These are phyloP conservation scores for Raffaelea albimanens DNA, from an alignment of 2,329 filamentous ascomycete species.

Conservation along the genomic window DNA sequence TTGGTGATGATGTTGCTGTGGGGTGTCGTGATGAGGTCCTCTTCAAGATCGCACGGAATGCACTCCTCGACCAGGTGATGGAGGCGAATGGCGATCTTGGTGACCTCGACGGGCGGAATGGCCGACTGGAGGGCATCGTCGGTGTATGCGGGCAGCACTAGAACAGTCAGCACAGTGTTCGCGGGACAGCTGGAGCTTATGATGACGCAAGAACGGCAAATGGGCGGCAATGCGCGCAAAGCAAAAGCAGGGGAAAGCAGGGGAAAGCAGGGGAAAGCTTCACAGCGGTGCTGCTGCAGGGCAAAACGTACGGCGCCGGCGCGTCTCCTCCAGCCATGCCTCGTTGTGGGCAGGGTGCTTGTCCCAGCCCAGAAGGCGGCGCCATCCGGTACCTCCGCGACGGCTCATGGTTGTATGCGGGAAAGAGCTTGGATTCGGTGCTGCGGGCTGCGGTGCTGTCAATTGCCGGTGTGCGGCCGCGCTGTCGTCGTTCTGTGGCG, in stretches of 20 bases:
- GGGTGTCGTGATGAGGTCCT: slow-evolving; percentile 61
- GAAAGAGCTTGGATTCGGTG: too few relatives aligned
- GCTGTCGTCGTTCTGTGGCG: too few relatives aligned
- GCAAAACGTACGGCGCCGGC: slow-evolving; percentile 17
- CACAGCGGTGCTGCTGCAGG: too few relatives aligned
- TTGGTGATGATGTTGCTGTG: slow-evolving; percentile 80
- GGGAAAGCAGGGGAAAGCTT: too few relatives aligned
- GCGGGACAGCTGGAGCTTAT: not conserved
- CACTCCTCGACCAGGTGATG: slow-evolving; percentile 86
- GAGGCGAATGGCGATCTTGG: slow-evolving; percentile 78
- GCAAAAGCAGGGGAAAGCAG: not conserved
- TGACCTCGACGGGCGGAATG: slow-evolving; percentile 70
- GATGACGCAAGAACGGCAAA: not conserved
- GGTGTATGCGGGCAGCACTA: slow-evolving; percentile 58
- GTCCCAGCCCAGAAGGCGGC: slow-evolving; percentile 22
- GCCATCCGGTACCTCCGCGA: slow-evolving; percentile 12
- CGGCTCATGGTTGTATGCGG: slow-evolving; percentile 4
- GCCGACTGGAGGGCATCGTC: slow-evolving; percentile 53
- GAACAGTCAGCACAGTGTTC: not conserved
- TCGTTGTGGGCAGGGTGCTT: slow-evolving; percentile 16
- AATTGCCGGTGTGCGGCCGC: not conserved
- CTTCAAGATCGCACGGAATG: slow-evolving; percentile 82
- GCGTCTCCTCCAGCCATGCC: slow-evolving; percentile 21
- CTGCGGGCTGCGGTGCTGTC: not conserved
- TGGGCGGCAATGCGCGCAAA: not conserved